A percentile compares a stretch with the other conserved stretches of the same genome.
These are phyloP conservation scores for Phoma sp. DNA, from an alignment of 2,329 filamentous ascomycete species.

Conservation along the genomic window DNA sequence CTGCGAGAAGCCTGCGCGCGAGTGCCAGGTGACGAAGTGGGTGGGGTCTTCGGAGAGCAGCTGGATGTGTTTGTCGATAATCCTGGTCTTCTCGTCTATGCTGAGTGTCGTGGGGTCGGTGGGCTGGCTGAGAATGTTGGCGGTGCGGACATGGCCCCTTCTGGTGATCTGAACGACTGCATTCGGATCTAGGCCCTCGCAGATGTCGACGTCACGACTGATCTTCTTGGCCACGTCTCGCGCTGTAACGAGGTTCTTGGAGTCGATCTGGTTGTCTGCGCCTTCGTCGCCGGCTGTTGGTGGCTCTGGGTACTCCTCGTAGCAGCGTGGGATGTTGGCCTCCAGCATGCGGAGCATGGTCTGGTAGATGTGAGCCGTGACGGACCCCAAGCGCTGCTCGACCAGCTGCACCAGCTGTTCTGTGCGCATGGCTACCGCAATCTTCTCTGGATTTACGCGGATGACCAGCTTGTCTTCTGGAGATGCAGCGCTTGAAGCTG, in stretches of 20 bases:
- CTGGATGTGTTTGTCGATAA: conserved; percentile 74
- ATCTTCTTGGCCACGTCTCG: conserved; percentile 52
- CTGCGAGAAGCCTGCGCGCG: conserved; percentile 67
- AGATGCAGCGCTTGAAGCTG: conserved; percentile 11
- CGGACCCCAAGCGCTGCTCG: conserved; percentile 71
- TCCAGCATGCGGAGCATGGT: conserved; percentile 75
- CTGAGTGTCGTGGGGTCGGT: conserved; percentile 35
- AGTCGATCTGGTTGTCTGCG: conserved; percentile 41
- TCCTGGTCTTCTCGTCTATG: conserved; percentile 30
- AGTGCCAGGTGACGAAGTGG: conserved; percentile 72
- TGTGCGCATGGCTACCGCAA: conserved; percentile 81
- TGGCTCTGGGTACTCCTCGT: conserved; percentile 56
- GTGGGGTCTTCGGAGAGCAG: conserved; percentile 71
- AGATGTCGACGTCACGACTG: conserved; percentile 50
- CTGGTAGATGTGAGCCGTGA: conserved; percentile 79
- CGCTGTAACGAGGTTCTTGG: conserved; percentile 47
- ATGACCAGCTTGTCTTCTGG: conserved; percentile 73
- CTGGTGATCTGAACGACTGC: conserved; percentile 32
- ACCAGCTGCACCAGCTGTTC: conserved; percentile 76
- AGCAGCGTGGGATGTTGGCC: conserved; percentile 70
- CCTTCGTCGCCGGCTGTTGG: conserved; percentile 29
- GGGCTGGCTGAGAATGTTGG: conserved; percentile 31
- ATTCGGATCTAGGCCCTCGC: conserved; percentile 44
- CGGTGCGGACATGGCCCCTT: conserved; percentile 29
- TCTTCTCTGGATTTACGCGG: conserved; percentile 84